phyloP scores from a whole-genome alignment of 73 alveolate genomes.

The Stentor roeselii region DNA sequence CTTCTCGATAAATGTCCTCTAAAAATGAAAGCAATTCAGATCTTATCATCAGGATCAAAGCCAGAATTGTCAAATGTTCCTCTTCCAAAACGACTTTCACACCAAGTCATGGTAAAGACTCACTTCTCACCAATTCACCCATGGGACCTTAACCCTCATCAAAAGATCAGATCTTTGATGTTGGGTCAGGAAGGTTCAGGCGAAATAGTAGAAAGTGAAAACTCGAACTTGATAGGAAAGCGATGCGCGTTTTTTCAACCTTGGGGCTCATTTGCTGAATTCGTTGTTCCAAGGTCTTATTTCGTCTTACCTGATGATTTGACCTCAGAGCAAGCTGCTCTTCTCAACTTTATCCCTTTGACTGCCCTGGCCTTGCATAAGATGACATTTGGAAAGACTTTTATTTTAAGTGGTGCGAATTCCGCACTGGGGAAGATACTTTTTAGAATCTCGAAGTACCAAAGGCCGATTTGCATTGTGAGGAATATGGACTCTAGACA shows the following conservation, averaged over 20 bases:
- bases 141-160: neutral
- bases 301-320: neutral
- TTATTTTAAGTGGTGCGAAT: neutral
- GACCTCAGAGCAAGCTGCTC: neutral
- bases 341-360: neutral
- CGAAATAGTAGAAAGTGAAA: neutral
- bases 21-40: neutral
- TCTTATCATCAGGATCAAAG: too few relatives aligned
- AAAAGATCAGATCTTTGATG: neutral
- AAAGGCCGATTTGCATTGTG: neutral
- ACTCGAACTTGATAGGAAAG: neutral
- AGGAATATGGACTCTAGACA: neutral
- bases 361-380: neutral
- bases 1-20: too few relatives aligned
- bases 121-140: neutral
- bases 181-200: neutral
- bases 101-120: neutral
- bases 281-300: neutral
- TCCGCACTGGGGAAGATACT: neutral
- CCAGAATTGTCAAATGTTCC: neutral
- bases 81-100: neutral
- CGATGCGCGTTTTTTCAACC: neutral
- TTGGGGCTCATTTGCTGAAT: neutral
- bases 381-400: neutral
- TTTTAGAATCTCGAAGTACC: neutral